Conservation (phyloP, 345 rosid genomes). For the Citrus hindsii region DNA sequence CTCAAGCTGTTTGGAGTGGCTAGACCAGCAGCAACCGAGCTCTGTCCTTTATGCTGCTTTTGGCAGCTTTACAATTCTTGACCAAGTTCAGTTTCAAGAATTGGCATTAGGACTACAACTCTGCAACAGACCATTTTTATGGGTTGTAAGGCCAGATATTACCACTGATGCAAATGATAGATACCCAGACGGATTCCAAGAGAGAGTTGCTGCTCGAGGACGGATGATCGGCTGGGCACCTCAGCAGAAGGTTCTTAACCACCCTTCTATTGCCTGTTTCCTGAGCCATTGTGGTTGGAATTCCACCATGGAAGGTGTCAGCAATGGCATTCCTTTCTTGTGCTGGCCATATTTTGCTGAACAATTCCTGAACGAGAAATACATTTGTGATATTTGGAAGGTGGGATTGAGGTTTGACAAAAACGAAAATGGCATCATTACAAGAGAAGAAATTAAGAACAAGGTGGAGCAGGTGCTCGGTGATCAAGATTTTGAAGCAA, state of each 20-base stretch:
- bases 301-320: neutral
- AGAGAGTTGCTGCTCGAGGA: neutral
- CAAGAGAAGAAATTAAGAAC: neutral
- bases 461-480: neutral
- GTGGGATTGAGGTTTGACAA: neutral
- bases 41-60: neutral
- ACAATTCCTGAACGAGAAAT: neutral
- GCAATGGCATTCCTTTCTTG: neutral
- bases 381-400: neutral
- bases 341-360: neutral
- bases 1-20: neutral
- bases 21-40: neutral
- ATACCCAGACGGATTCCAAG: neutral
- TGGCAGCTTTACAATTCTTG: neutral
- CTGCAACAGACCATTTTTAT: neutral
- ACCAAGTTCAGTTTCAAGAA: neutral
- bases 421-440: neutral
- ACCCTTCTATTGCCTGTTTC: neutral
- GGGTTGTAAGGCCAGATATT: neutral
- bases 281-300: neutral
- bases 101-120: neutral
- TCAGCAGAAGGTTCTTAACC: neutral
- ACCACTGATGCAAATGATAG: neutral
- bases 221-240: neutral
- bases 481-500: neutral